A percentile compares a stretch with the other conserved stretches of the same genome.
phyloP scores from a whole-genome alignment of 495 filamentous ascomycete genomes.

The Penicillium malachiteum region DNA sequence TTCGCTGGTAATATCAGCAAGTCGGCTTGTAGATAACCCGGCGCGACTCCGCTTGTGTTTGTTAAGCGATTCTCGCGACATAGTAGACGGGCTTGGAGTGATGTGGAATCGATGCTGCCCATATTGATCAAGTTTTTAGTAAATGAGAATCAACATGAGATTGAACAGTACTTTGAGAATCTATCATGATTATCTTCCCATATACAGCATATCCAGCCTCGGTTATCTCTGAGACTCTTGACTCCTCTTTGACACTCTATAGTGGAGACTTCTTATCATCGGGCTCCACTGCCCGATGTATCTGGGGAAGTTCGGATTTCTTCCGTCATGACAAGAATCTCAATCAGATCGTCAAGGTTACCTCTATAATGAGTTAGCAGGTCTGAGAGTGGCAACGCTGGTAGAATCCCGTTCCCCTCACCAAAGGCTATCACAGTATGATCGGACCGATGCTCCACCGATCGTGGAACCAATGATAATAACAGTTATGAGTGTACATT shows the following conservation, averaged over 20 bases:
- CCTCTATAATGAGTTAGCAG: not conserved
- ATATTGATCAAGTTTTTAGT: not conserved
- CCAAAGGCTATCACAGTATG: not conserved
- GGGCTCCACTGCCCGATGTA: constrained; percentile 27
- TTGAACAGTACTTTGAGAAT: too few relatives aligned
- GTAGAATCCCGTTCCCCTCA: not conserved
- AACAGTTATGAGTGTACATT: too few relatives aligned
- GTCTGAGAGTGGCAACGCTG: not conserved
- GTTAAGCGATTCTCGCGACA: constrained; percentile 39
- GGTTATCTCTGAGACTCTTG: constrained; percentile 8
- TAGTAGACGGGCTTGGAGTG: constrained; percentile 40
- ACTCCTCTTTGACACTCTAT: not conserved
- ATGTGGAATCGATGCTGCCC: constrained; percentile 18
- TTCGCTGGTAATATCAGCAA: constrained; percentile 51
- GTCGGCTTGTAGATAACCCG: constrained; percentile 56
- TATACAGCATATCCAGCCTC: not conserved
- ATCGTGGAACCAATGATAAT: too few relatives aligned
- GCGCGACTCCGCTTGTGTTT: constrained; percentile 51
- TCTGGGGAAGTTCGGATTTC: constrained; percentile 17
- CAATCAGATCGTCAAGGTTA: too few relatives aligned
- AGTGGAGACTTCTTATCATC: constrained; percentile 5
- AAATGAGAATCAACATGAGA: not conserved
- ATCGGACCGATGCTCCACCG: not conserved
- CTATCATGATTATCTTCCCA: too few relatives aligned
- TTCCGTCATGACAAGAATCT: constrained; percentile 2